Conservation (phyloP, 2,329 filamentous ascomycete genomes). For the Raffaelea albimanens region DNA sequence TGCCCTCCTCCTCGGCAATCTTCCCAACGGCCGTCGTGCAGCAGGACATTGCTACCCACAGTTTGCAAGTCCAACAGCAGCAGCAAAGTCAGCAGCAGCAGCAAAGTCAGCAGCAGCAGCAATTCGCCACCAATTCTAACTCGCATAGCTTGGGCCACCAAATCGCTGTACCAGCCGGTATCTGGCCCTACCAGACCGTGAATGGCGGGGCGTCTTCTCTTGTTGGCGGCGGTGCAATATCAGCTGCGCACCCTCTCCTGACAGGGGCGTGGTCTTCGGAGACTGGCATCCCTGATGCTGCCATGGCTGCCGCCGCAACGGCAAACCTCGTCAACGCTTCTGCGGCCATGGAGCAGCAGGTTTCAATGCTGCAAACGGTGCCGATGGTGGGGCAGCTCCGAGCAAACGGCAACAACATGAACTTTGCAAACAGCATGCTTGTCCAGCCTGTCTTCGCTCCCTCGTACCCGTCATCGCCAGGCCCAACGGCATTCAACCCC, state of each 20-base stretch:
- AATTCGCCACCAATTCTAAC: too few relatives aligned
- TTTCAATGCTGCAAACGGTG: constrained; percentile 1
- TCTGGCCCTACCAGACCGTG: not conserved
- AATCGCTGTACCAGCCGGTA: not conserved
- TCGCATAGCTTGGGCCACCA: not conserved
- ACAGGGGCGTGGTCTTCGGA: not conserved
- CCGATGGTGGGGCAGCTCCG: not conserved
- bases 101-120: constrained; percentile 1
- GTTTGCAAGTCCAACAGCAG: too few relatives aligned
- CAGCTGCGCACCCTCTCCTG: not conserved
- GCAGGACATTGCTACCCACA: not conserved
- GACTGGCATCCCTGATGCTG: not conserved
- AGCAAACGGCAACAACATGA: constrained; percentile 1
- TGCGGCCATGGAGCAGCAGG: constrained; percentile 2
- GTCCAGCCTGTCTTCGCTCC: constrained; percentile 20
- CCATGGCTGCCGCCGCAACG: constrained; percentile 8
- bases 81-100: not conserved
- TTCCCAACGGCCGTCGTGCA: constrained; percentile 22
- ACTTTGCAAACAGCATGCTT: constrained; percentile 13
- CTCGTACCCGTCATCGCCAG: constrained; percentile 25
- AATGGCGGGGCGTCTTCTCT: not conserved
- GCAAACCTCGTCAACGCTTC: not conserved
- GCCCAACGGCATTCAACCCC: constrained; percentile 30
- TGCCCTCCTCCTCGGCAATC: constrained; percentile 44
- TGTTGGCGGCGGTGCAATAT: not conserved